Percentiles rank a stretch among this genome's conserved stretches.
phyloP scores from a whole-genome alignment of 2,329 filamentous ascomycete genomes.

The Aspergillus caelatus region DNA sequence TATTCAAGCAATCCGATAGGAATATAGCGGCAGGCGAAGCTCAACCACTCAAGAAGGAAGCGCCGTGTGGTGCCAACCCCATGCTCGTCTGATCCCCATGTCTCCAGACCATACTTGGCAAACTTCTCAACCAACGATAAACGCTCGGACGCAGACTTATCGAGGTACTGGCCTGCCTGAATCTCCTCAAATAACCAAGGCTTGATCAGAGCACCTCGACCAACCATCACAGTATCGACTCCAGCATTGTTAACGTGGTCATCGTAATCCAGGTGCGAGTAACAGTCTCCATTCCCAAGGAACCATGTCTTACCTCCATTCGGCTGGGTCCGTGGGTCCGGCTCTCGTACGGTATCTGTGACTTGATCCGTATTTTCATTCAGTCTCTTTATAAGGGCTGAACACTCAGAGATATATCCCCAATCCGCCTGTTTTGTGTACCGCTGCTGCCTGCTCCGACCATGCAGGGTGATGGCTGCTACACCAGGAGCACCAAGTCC shows the following conservation, averaged over 20 bases:
- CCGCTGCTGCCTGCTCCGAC: conserved; percentile 88
- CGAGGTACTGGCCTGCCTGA: conserved; percentile 84
- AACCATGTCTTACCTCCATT: conserved; percentile 80
- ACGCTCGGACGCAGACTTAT: conserved; percentile 89
- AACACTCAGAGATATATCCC: conserved; percentile 89
- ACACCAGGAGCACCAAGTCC: conserved; percentile 77
- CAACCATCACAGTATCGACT: conserved; percentile 96
- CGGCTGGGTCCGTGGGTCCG: conserved; percentile 73
- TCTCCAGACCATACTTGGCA: conserved; percentile 83
- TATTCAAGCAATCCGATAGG: conserved; percentile 86
- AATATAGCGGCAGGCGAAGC: conserved; percentile 89
- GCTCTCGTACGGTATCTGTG: conserved; percentile 75
- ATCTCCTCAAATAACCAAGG: conserved; percentile 99
- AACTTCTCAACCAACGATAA: conserved; percentile 87
- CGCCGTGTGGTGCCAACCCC: conserved; percentile 87
- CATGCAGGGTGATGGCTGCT: conserved; percentile 94
- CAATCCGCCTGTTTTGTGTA: conserved; percentile 94
- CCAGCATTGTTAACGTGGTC: conserved; percentile 73
- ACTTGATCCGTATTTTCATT: conserved; percentile 68
- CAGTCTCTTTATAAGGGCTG: conserved; percentile 78
- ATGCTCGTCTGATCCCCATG: conserved; percentile 94
- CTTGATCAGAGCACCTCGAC: conserved; percentile 93
- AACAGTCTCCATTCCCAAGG: conserved; percentile 94
- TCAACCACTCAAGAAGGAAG: conserved; percentile 94
- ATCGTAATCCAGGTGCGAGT: conserved; percentile 87